Evolutionary conservation across 208 protist species (phyloP).

Genomic region (Zelonia costaricensis): DNA sequence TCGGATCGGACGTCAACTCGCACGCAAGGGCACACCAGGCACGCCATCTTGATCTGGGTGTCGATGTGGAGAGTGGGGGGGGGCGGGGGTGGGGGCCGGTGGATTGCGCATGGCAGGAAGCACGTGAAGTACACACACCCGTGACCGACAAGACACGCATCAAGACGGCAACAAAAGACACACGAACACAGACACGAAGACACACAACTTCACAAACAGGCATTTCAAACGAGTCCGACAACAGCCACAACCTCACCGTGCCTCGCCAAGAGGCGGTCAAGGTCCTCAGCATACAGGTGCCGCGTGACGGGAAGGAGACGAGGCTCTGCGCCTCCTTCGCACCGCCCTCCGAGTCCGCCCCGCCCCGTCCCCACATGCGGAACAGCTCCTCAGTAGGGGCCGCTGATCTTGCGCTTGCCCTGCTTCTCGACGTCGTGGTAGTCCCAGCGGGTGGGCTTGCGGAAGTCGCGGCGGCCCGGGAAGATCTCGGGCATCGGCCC

Average conservation of each 20-base stretch:
- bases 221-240: not conserved
- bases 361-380: not conserved
- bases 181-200: not conserved
- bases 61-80: not conserved
- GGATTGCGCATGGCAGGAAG: too few species aligned
- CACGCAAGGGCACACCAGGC: not conserved
- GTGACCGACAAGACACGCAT: too few species aligned
- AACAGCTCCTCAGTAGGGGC: slow-evolving; percentile 58
- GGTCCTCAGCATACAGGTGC: too few species aligned
- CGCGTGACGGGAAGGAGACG: not conserved
- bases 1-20: not conserved
- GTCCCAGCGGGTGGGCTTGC: slow-evolving; percentile 90
- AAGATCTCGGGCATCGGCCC: slow-evolving; percentile 93
- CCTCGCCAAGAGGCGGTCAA: too few species aligned
- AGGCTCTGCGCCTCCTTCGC: not conserved
- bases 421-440: slow-evolving; percentile 91
- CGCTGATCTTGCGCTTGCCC: slow-evolving; percentile 84
- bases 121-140: too few species aligned
- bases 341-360: not conserved
- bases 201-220: not conserved
- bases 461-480: slow-evolving; percentile 80
- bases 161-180: too few species aligned
- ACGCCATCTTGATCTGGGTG: not conserved
- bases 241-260: too few species aligned
- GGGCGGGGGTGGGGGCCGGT: too few species aligned